Conservation (phyloP, 2,329 filamentous ascomycete species). For the Beauveria brongniartii region DNA sequence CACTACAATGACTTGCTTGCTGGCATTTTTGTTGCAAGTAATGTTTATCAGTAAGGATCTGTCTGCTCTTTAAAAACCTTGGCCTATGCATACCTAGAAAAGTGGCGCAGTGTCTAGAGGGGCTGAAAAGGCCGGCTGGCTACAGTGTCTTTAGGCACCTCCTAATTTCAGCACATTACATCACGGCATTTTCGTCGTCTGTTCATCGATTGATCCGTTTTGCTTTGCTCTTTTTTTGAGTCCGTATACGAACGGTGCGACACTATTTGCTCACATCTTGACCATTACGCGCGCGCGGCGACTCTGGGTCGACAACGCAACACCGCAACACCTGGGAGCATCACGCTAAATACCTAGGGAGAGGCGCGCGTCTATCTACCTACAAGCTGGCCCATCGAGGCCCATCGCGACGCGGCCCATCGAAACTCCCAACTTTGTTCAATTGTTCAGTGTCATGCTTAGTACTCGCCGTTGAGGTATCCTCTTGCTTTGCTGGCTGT, state of each 20-base stretch:
- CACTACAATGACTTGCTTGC: not conserved
- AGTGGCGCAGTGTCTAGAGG: slow-evolving; percentile 4
- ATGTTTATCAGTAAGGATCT: too few species aligned
- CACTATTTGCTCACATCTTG: not conserved
- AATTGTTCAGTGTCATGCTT: not conserved
- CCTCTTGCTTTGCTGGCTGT: not conserved
- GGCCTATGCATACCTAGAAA: not conserved
- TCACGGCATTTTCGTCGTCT: not conserved
- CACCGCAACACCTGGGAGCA: not conserved
- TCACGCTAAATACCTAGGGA: not conserved
- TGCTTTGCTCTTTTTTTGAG: not conserved
- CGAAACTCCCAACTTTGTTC: not conserved
- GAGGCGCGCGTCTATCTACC: not conserved
- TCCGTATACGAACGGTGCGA: not conserved
- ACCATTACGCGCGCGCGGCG: not conserved
- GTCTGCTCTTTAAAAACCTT: not conserved
- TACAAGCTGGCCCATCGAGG: not conserved
- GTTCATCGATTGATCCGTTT: not conserved
- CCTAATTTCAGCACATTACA: not conserved
- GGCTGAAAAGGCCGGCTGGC: not conserved
- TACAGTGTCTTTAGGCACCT: not conserved
- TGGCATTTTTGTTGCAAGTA: not conserved
- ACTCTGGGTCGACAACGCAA: not conserved
- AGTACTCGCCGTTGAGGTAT: too few species aligned
- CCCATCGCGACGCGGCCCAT: not conserved